A percentile compares a stretch with the other conserved stretches of the same genome.
Conservation (phyloP, 176 grass and related monocot species). For the Puccinellia tenuiflora region DNA sequence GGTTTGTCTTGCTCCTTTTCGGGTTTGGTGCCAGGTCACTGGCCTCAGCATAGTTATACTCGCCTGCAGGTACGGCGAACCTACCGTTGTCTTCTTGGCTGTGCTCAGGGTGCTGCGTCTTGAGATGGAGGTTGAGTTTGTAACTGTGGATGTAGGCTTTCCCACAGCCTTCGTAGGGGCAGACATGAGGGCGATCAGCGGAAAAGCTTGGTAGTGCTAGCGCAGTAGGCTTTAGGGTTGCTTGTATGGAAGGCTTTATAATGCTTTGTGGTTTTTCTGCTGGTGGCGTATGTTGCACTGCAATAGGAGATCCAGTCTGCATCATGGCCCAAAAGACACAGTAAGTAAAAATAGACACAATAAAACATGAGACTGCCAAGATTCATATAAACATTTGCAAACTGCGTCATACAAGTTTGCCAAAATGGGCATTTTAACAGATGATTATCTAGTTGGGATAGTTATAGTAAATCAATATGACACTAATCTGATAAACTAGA, state of each 20-base stretch:
- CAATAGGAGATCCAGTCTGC: slow-evolving; percentile 36
- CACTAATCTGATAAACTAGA: not conserved
- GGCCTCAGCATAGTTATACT: slow-evolving; percentile 28
- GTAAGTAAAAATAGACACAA: not conserved
- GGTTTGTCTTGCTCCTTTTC: slow-evolving; percentile 43
- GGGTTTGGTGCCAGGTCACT: slow-evolving; percentile 25
- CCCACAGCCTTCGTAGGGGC: slow-evolving; percentile 76
- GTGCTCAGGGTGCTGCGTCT: slow-evolving; percentile 68
- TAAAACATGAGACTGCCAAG: not conserved
- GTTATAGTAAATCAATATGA: slow-evolving; percentile 13
- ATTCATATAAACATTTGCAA: not conserved
- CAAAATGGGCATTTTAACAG: slow-evolving; percentile 5
- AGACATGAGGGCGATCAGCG: slow-evolving; percentile 49
- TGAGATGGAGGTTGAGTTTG: slow-evolving; percentile 87
- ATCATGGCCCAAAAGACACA: not conserved
- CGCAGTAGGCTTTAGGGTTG: slow-evolving; percentile 17
- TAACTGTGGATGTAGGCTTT: slow-evolving; percentile 86
- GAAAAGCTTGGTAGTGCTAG: slow-evolving; percentile 28
- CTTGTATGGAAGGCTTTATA: slow-evolving; percentile 32
- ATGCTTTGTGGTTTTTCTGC: slow-evolving; percentile 35
- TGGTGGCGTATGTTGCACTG: slow-evolving; percentile 27
- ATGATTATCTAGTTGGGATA: not conserved
- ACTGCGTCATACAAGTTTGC: not conserved
- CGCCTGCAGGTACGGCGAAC: not conserved
- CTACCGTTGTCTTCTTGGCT: slow-evolving; percentile 43